A percentile compares a stretch with the other conserved stretches of the same genome.
Evolutionary conservation across 495 filamentous ascomycete species (phyloP).

Genomic region (Aspergillus haitiensis): DNA sequence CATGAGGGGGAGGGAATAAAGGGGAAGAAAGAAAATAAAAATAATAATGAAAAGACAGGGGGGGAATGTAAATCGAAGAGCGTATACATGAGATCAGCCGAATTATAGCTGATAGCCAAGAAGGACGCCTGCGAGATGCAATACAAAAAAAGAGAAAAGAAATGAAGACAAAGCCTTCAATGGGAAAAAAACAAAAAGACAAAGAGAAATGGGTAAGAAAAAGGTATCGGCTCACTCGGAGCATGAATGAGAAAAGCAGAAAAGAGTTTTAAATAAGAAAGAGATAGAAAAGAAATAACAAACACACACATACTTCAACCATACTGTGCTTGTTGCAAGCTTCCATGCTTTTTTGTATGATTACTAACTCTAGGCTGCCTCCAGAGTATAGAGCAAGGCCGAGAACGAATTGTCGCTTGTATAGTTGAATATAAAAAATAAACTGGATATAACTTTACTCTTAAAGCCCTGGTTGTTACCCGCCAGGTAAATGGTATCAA

Average conservation of each 20-base stretch:
- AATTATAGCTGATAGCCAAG: conserved; percentile 43
- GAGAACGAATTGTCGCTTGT: neutral
- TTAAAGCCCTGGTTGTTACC: neutral
- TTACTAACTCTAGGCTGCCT: conserved; percentile 3
- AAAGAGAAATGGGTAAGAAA: conserved; percentile 28
- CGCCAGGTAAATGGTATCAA: conserved; percentile 10
- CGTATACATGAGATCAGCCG: conserved; percentile 41
- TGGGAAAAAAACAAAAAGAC: conserved; percentile 11
- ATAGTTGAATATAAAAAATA: conserved; percentile 4
- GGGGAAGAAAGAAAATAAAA: conserved; percentile 22
- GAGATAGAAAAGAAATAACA: conserved; percentile 19
- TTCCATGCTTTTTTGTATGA: conserved; percentile 1
- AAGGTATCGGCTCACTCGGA: conserved; percentile 44
- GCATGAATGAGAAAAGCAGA: conserved; percentile 32
- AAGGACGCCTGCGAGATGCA: conserved; percentile 54
- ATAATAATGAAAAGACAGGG: conserved; percentile 27
- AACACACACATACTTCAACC: conserved; percentile 10
- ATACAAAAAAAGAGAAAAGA: conserved; percentile 35
- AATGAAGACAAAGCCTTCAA: conserved; percentile 24
- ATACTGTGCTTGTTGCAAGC: conserved; percentile 1
- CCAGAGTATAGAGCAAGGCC: conserved; percentile 1
- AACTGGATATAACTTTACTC: neutral
- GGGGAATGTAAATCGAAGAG: conserved; percentile 33
- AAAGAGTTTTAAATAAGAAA: conserved; percentile 23
- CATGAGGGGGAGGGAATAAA: conserved; percentile 10